A percentile compares a stretch with the other conserved stretches of the same genome.
These are phyloP conservation scores for Magnolia officinalis DNA, from an alignment of 164 flowering plant species.

Conservation along the genomic window DNA sequence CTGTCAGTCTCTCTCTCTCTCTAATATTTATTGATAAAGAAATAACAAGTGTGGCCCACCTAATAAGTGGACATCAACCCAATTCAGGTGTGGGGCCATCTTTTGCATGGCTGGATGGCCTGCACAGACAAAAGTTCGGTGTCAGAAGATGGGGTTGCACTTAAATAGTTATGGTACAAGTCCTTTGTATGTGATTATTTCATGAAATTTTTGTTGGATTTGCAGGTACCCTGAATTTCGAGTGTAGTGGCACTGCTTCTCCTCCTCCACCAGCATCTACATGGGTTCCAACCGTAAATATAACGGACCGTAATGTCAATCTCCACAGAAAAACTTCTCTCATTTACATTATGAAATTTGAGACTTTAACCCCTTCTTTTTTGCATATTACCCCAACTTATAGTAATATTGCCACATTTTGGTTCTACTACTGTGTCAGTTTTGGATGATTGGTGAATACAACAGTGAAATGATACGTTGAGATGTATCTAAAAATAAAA, in stretches of 20 bases:
- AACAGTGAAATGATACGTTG: not conserved
- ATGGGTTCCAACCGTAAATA: no score
- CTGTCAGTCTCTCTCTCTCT: conserved; percentile 29
- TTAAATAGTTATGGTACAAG: no score
- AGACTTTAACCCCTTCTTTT: not conserved
- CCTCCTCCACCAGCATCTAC: no score
- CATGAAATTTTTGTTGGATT: not conserved
- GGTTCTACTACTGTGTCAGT: not conserved
- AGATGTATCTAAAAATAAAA: not conserved
- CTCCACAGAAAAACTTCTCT: no score
- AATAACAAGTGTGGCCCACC: no score
- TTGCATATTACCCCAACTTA: not conserved
- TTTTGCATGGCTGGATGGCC: no score
- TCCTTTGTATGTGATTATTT: no score
- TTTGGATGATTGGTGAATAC: not conserved
- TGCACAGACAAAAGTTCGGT: no score
- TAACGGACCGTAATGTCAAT: conserved; percentile 17
- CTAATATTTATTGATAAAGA: not conserved
- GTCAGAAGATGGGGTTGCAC: no score
- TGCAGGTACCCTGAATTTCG: conserved; percentile 37
- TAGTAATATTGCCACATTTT: not conserved
- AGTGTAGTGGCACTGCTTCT: conserved; percentile 16
- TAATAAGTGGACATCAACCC: no score
- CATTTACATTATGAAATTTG: no score
- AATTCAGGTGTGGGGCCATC: no score